Percentiles rank a stretch among this genome's conserved stretches.
Conservation (phyloP, 2,329 filamentous ascomycete genomes). For the Cytospora piceicola region DNA sequence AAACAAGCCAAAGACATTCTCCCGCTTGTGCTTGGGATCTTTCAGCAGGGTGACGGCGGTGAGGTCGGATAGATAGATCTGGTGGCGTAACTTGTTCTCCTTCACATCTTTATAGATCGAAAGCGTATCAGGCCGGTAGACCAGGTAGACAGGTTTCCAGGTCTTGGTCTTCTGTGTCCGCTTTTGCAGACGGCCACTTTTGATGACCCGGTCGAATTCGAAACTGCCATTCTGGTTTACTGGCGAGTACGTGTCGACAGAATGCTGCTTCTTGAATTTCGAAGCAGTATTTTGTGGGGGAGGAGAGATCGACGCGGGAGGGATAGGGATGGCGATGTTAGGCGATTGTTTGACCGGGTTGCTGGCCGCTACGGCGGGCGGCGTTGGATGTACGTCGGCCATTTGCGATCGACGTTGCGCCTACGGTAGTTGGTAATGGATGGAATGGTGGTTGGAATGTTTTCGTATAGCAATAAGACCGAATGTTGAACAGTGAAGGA, state of each 20-base stretch:
- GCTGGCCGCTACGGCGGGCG: conserved; percentile 32
- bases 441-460: neutral
- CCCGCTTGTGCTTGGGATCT: conserved; percentile 83
- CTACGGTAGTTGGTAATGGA: neutral
- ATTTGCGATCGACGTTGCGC: conserved; percentile 28
- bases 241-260: conserved; percentile 73
- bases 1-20: conserved; percentile 90
- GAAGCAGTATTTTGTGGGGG: conserved; percentile 37
- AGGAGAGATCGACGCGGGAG: conserved; percentile 35
- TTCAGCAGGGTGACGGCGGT: conserved; percentile 89
- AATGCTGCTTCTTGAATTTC: conserved; percentile 49
- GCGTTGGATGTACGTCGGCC: conserved; percentile 36
- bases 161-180: conserved; percentile 93
- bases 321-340: conserved; percentile 29
- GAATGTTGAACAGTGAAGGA: neutral
- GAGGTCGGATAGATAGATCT: conserved; percentile 85
- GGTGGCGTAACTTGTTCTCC: conserved; percentile 86
- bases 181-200: conserved; percentile 83
- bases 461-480: neutral
- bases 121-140: conserved; percentile 85
- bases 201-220: conserved; percentile 92
- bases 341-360: conserved; percentile 29
- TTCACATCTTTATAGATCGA: conserved; percentile 93
- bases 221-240: conserved; percentile 96
- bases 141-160: conserved; percentile 89